Evolutionary conservation across 2,329 filamentous ascomycete species (phyloP), one percentile per base, ranked within the genome.

Genomic region (Aureobasidium sp.): DNA sequence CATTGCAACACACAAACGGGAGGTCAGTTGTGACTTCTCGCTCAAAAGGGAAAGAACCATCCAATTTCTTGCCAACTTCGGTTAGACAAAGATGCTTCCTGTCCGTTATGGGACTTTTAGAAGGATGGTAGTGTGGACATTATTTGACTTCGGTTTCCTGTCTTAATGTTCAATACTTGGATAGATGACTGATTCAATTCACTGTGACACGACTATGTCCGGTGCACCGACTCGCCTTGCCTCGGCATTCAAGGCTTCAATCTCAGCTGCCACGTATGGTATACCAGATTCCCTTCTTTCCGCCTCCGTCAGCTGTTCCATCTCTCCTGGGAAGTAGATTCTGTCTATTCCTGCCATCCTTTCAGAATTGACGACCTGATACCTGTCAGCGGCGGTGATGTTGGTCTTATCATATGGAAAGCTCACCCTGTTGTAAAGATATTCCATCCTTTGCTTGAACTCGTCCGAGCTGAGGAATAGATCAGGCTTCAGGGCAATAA

Each of bases 311-410:
- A 80, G 65, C 62, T 80, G 76, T 67, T 84, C 81, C 58, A 83
- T 78, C 66, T 84, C 81, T 3, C 81, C 81, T 0, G 81, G 81
- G 63, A 81, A 83, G 64, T 79, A 83, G 23, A 84, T 81, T 29
- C 77, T 72, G 8, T 83, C 79, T 3, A 83, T 75, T 0, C 78
- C 81, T 17, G 70, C 73, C 75, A 79, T 79, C 68, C 75, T 81
- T 37, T 84, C 78, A 2, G 73, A 77, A 3, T 73, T 75, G 19
- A 80, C 74, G 2, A 84, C 81, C 51, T 53, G 23, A 1, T 1
- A 1, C 13, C 5, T 17, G 9, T 53, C 13, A 53, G 50, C 13
- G 4, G 1, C 10, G 1, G 4, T 10, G 21, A 19, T 10, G 9
- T n/a, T 2, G 2, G 7, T 10, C 10, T 13, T 31, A 8, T 42